Percentiles rank a stretch among this genome's conserved stretches.
phyloP scores from a whole-genome alignment of 2,329 filamentous ascomycete genomes.

The Pyrenophora graminea region DNA sequence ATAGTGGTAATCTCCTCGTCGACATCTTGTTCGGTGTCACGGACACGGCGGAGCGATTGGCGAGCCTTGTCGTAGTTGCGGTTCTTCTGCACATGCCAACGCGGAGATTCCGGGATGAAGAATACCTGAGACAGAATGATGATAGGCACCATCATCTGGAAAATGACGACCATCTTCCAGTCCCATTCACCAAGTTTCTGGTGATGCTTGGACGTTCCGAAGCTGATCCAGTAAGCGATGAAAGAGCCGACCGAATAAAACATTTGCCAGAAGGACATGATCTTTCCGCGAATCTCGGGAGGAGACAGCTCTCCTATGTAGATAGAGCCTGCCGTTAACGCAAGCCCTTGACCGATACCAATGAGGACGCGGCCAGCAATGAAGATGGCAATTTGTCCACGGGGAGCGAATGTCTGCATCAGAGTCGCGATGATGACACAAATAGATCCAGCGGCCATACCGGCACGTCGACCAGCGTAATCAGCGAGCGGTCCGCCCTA shows the following conservation, averaged over 20 bases:
- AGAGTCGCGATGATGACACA: conserved; percentile 70
- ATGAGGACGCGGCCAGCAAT: conserved; percentile 71
- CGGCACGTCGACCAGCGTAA: conserved; percentile 64
- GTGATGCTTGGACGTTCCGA: conserved; percentile 62
- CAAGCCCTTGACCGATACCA: conserved; percentile 71
- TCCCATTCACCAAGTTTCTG: conserved; percentile 68
- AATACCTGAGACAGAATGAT: conserved; percentile 63
- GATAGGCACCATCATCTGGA: conserved; percentile 70
- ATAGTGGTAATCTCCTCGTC: conserved; percentile 69
- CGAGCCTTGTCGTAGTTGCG: conserved; percentile 65
- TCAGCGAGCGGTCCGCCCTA: conserved; percentile 65
- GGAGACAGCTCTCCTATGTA: conserved; percentile 73
- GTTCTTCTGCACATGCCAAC: conserved; percentile 68
- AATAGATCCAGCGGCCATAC: conserved; percentile 67
- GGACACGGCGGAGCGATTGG: conserved; percentile 61
- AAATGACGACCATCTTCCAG: conserved; percentile 73
- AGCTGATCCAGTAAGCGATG: conserved; percentile 68
- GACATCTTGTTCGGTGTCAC: conserved; percentile 67
- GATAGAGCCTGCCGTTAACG: conserved; percentile 68
- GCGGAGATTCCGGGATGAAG: conserved; percentile 69
- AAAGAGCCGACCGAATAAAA: conserved; percentile 69
- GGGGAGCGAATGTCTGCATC: conserved; percentile 68
- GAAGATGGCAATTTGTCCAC: conserved; percentile 64
- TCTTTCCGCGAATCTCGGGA: conserved; percentile 65
- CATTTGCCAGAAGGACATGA: conserved; percentile 72